phyloP scores from a whole-genome alignment of 495 filamentous ascomycete species.

The Penicillium chermesinum region DNA sequence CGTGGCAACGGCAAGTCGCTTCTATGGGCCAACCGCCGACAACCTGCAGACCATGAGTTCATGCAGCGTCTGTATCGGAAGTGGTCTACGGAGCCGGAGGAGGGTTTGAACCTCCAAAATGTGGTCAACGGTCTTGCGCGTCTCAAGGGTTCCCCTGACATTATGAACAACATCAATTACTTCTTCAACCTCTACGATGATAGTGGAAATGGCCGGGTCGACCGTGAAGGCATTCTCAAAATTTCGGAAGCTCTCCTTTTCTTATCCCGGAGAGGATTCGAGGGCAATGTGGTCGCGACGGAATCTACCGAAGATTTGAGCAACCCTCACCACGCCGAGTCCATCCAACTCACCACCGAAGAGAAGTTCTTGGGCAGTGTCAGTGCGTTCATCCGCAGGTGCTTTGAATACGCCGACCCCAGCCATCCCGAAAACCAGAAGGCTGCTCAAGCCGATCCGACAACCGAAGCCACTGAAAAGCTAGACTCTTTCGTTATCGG shows the following conservation, averaged over 20 bases:
- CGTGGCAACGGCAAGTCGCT: conserved; percentile 40
- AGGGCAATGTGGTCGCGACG: conserved; percentile 57
- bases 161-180: conserved; percentile 95
- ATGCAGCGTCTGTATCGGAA: conserved; percentile 80
- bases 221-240: conserved; percentile 89
- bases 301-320: conserved; percentile 33
- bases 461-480: conserved; percentile 35
- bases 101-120: conserved; percentile 77
- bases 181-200: conserved; percentile 98
- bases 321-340: conserved; percentile 20
- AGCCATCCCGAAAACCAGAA: conserved; percentile 63
- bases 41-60: conserved; percentile 94
- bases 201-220: conserved; percentile 84
- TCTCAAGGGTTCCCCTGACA: conserved; percentile 87
- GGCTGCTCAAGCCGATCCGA: conserved; percentile 15
- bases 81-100: conserved; percentile 75
- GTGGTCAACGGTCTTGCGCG: conserved; percentile 86
- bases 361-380: conserved; percentile 87
- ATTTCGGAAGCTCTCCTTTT: conserved; percentile 95
- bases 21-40: conserved; percentile 70
- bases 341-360: conserved; percentile 48
- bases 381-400: conserved; percentile 89
- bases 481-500: conserved; percentile 69
- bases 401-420: conserved; percentile 97
- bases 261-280: conserved; percentile 81